Conservation (phyloP, 2,329 filamentous ascomycete genomes). For the Ophiostoma novo-ulmi region DNA sequence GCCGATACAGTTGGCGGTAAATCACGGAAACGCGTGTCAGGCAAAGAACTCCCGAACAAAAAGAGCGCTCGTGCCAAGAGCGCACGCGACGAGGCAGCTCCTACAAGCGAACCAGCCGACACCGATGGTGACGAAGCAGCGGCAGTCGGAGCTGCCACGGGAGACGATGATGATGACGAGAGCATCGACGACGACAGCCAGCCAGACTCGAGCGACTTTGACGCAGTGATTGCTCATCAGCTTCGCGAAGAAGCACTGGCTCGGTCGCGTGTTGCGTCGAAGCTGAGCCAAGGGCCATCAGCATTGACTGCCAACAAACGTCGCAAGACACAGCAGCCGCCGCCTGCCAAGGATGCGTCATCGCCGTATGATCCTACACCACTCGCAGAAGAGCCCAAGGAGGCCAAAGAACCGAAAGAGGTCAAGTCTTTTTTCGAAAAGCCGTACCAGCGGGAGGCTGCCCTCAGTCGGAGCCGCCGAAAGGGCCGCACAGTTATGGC, state of each 20-base stretch:
- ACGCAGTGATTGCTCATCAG: slow-evolving; percentile 67
- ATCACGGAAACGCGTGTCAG: slow-evolving; percentile 26
- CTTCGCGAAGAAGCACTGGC: slow-evolving; percentile 63
- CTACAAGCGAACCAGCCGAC: neutral
- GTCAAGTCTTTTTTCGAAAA: slow-evolving; percentile 87
- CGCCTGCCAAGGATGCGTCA: neutral
- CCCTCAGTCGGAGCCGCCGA: slow-evolving; percentile 66
- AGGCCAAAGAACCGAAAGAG: slow-evolving; percentile 44
- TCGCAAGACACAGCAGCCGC: slow-evolving; percentile 19
- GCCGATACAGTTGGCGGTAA: slow-evolving; percentile 23
- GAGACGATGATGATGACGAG: slow-evolving; percentile 13
- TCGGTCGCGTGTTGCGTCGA: slow-evolving; percentile 4
- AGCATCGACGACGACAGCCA: slow-evolving; percentile 42
- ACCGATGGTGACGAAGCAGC: slow-evolving; percentile 25
- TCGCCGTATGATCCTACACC: neutral
- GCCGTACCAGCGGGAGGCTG: slow-evolving; percentile 71
- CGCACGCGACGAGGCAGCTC: neutral
- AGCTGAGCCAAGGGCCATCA: slow-evolving; percentile 38
- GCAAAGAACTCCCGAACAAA: slow-evolving; percentile 11
- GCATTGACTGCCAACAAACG: slow-evolving; percentile 29
- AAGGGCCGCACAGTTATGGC: slow-evolving; percentile 66
- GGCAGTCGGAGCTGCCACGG: slow-evolving; percentile 32
- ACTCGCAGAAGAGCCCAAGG: slow-evolving; percentile 23
- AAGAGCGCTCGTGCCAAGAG: neutral
- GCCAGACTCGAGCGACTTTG: slow-evolving; percentile 63